These are phyloP conservation scores for Annulohypoxylon maeteangense DNA, from an alignment of 495 filamentous ascomycete species.

Conservation along the genomic window DNA sequence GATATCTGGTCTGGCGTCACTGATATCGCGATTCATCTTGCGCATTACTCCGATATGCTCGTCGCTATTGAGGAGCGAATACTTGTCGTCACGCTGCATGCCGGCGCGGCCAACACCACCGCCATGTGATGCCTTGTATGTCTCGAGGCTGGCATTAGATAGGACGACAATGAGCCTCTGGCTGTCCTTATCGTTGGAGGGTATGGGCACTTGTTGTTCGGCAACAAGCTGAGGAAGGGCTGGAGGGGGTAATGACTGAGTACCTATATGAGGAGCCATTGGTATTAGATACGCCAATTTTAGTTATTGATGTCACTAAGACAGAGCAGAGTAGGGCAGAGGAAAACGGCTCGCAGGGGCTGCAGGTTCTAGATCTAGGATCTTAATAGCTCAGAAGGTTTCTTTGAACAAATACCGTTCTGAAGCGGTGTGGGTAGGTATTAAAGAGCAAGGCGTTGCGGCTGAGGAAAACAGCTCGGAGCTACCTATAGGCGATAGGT, in stretches of 20 bases:
- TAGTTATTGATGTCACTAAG: conserved; percentile 6
- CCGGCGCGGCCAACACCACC: conserved; percentile 68
- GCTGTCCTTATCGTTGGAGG: conserved; percentile 85
- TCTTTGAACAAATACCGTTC: conserved; percentile 3
- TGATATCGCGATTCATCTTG: conserved; percentile 99
- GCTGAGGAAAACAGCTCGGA: conserved; percentile 28
- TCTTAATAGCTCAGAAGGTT: background rate
- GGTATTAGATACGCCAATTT: conserved; percentile 27
- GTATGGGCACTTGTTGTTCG: conserved; percentile 88
- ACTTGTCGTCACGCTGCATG: conserved; percentile 85
- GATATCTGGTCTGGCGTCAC: conserved; percentile 96
- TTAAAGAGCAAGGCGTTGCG: conserved; percentile 17
- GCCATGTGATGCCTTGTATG: conserved; percentile 85
- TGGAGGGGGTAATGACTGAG: conserved; percentile 93
- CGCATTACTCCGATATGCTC: conserved; percentile 99
- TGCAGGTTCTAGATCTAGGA: background rate
- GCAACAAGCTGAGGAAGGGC: conserved; percentile 89
- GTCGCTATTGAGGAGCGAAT: conserved; percentile 95
- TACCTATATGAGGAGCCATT: conserved; percentile 59
- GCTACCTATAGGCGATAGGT: conserved; percentile 28
- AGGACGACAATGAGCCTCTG: conserved; percentile 94
- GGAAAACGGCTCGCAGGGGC: background rate
- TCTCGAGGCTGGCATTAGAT: conserved; percentile 96
- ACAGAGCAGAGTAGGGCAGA: background rate
- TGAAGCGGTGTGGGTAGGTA: conserved; percentile 6